Conservation (phyloP, 2,329 filamentous ascomycete genomes). For the Xylariomycetidae sp. region DNA sequence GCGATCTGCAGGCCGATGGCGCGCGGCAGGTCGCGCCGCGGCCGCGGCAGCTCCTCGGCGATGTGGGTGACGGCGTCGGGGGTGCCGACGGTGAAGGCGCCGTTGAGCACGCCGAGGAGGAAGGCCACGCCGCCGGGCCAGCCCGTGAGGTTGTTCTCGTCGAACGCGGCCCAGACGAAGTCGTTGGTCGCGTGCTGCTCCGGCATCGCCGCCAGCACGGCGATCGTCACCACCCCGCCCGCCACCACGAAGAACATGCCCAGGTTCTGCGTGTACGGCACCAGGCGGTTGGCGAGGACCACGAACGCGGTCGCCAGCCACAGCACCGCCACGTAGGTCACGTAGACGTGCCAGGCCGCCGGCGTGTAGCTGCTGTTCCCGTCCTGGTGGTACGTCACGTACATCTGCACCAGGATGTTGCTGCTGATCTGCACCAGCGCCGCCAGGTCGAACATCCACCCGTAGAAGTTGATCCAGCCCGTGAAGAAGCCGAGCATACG, state of each 20-base stretch:
- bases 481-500: constrained; percentile 43
- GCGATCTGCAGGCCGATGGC: constrained; percentile 44
- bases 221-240: constrained; percentile 46
- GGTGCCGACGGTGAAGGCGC: constrained; percentile 60
- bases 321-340: constrained; percentile 50
- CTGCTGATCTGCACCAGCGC: constrained; percentile 52
- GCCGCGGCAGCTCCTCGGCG: constrained; percentile 51
- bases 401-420: constrained; percentile 57
- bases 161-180: constrained; percentile 47
- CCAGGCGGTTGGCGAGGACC: constrained; percentile 49
- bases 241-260: constrained; percentile 50
- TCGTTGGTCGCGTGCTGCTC: constrained; percentile 40
- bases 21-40: constrained; percentile 41
- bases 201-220: constrained; percentile 50
- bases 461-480: constrained; percentile 48
- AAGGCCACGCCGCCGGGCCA: constrained; percentile 58
- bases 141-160: constrained; percentile 43
- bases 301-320: constrained; percentile 47
- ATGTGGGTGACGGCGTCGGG: constrained; percentile 58
- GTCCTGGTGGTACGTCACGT: constrained; percentile 49
- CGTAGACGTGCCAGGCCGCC: constrained; percentile 53
- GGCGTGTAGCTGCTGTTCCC: constrained; percentile 41
- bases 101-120: constrained; percentile 59
- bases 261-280: constrained; percentile 45
- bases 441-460: constrained; percentile 57